phyloP scores from a whole-genome alignment of 1,284 basidiomycete genomes.

The Pholiota adiposa region DNA sequence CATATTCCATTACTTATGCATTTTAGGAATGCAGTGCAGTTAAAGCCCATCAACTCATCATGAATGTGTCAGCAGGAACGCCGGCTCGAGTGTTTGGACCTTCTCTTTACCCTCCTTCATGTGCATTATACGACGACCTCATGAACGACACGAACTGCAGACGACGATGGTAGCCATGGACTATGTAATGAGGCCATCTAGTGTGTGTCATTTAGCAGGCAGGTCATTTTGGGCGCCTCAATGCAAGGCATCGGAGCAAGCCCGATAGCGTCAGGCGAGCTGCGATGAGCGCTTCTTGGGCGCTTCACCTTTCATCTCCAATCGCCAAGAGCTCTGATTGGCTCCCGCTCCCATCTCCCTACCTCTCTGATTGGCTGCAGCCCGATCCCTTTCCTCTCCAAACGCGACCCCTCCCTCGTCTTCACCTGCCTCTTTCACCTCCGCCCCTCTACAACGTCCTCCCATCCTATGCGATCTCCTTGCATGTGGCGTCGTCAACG shows the following conservation, averaged over 20 bases:
- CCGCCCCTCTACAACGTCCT: too few relatives aligned
- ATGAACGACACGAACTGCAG: conserved; percentile 22
- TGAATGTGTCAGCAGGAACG: neutral
- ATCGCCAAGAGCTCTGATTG: too few relatives aligned
- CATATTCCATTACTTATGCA: too few relatives aligned
- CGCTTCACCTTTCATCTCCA: too few relatives aligned
- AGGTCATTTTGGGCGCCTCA: neutral
- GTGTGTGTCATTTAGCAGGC: neutral
- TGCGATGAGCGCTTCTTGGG: too few relatives aligned
- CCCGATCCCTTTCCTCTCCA: too few relatives aligned
- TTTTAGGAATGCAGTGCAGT: neutral
- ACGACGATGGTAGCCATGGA: conserved; percentile 13
- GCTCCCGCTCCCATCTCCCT: too few relatives aligned
- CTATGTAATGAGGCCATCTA: neutral
- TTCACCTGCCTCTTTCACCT: too few relatives aligned
- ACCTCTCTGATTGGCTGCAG: too few relatives aligned
- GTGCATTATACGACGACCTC: conserved; percentile 22
- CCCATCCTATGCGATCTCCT: too few relatives aligned
- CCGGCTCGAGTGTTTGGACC: neutral
- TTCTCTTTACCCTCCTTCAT: conserved; percentile 17
- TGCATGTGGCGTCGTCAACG: too few relatives aligned
- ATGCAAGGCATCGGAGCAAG: neutral
- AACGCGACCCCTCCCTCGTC: too few relatives aligned
- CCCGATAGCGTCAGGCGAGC: neutral
- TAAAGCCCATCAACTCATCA: neutral